Conservation (phyloP, 441 rosid species). For the Cnidoscolus chayamansa region DNA sequence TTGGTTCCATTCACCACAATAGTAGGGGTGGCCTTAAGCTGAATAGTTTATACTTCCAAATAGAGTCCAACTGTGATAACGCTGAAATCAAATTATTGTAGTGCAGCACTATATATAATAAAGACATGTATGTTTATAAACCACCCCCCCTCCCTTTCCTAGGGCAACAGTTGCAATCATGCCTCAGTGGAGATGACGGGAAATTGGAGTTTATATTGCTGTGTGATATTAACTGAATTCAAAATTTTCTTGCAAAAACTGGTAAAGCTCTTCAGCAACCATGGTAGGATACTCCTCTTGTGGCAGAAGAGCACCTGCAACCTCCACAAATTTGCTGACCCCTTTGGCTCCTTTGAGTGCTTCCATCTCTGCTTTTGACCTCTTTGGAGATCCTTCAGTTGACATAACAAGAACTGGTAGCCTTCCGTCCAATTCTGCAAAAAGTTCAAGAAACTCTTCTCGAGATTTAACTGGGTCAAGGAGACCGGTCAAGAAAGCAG, state of each 20-base stretch:
- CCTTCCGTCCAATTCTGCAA: constrained; percentile 58
- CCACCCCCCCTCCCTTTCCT: too few species aligned
- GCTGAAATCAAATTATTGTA: neutral
- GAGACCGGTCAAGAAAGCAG: constrained; percentile 84
- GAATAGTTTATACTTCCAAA: too few species aligned
- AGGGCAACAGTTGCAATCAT: neutral
- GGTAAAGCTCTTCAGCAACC: constrained; percentile 50
- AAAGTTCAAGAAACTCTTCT: constrained; percentile 66
- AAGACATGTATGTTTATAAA: neutral
- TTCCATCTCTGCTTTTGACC: constrained; percentile 93
- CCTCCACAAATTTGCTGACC: constrained; percentile 67
- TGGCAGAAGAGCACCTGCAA: constrained; percentile 77
- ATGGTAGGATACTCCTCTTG: constrained; percentile 79
- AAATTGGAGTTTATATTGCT: neutral
- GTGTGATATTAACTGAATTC: constrained; percentile 29
- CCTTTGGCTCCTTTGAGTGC: constrained; percentile 68
- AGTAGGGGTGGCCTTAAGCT: too few species aligned
- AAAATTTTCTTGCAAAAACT: constrained; percentile 54
- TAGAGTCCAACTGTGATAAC: neutral
- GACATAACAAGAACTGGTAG: constrained; percentile 62
- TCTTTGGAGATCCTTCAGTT: constrained; percentile 63
- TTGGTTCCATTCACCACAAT: too few species aligned
- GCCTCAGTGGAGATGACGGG: neutral
- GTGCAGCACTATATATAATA: neutral
- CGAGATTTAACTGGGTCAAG: constrained; percentile 76